Evolutionary conservation across 2,329 filamentous ascomycete genomes (phyloP).

Genomic region (Emmonsiellopsis sp.): DNA sequence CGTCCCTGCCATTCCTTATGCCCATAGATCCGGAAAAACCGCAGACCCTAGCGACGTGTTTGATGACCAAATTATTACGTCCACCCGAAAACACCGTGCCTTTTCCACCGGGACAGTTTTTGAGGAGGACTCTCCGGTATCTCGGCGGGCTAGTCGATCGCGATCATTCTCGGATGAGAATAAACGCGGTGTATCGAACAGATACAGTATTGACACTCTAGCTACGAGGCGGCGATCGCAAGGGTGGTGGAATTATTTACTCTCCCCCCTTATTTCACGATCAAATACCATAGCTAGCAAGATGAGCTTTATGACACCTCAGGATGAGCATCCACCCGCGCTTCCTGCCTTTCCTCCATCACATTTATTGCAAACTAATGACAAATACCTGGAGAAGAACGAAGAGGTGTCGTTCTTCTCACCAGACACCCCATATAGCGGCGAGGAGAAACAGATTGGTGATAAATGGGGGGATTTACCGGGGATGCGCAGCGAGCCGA

Average conservation of each 20-base stretch:
- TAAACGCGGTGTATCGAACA: slow-evolving; percentile 20
- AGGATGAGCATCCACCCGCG: slow-evolving; percentile 17
- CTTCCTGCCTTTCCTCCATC: slow-evolving; percentile 16
- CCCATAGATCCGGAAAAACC: slow-evolving; percentile 17
- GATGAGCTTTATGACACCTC: slow-evolving; percentile 14
- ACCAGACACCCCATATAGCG: slow-evolving; percentile 22
- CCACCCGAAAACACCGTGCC: slow-evolving; percentile 20
- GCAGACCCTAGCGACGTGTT: slow-evolving; percentile 10
- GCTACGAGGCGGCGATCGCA: slow-evolving; percentile 34
- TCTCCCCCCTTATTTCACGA: slow-evolving; percentile 35
- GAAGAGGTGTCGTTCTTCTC: slow-evolving; percentile 23
- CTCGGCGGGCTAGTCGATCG: slow-evolving; percentile 8
- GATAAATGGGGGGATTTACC: slow-evolving; percentile 7
- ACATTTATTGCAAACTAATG: background rate
- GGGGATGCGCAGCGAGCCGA: background rate
- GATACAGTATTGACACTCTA: slow-evolving; percentile 28
- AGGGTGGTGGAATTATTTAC: slow-evolving; percentile 42
- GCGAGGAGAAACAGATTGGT: slow-evolving; percentile 7
- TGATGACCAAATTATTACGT: slow-evolving; percentile 12
- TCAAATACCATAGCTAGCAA: slow-evolving; percentile 25
- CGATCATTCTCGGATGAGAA: slow-evolving; percentile 23
- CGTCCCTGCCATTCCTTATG: slow-evolving; percentile 31
- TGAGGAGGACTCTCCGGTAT: slow-evolving; percentile 20
- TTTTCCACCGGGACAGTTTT: slow-evolving; percentile 29
- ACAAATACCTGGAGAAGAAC: slow-evolving; percentile 14